phyloP scores from a whole-genome alignment of 2,329 filamentous ascomycete species.

The Trichoderma pleuroti region DNA sequence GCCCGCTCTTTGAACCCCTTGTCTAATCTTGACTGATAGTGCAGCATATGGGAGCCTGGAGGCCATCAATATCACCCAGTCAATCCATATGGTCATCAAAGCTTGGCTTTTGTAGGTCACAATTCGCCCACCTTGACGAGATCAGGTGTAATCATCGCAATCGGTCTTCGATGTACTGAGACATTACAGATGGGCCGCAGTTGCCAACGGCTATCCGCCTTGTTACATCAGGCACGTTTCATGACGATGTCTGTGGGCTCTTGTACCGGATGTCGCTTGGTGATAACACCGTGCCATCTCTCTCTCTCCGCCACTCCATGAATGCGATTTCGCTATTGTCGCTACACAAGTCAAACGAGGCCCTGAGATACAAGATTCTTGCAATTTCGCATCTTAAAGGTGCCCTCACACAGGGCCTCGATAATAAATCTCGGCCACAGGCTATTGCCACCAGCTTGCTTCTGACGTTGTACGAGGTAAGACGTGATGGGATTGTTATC shows the following conservation, averaged over 20 bases:
- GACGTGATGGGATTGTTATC: not conserved
- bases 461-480: constrained; percentile 16
- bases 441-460: constrained; percentile 17
- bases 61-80: not conserved
- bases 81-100: not conserved
- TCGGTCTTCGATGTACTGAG: not conserved
- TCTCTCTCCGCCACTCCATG: constrained; percentile 18
- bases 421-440: constrained; percentile 9
- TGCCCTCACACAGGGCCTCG: constrained; percentile 1
- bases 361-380: constrained; percentile 7
- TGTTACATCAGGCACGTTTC: constrained; percentile 8
- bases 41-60: constrained; percentile 13
- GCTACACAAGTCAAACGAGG: constrained; percentile 8
- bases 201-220: constrained; percentile 16
- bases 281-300: constrained; percentile 7
- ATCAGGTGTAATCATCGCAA: not conserved
- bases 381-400: constrained; percentile 12
- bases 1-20: not conserved
- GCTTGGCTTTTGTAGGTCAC: not conserved
- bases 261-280: constrained; percentile 14
- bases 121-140: not conserved
- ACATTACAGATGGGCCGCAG: not conserved
- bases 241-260: constrained; percentile 12
- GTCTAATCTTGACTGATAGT: not conserved
- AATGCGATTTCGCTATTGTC: constrained; percentile 14